Percentiles rank a stretch among this genome's conserved stretches.
These are phyloP conservation scores for Dryas octopetala DNA, from an alignment of 306 rosid genomes.

Conservation along the genomic window DNA sequence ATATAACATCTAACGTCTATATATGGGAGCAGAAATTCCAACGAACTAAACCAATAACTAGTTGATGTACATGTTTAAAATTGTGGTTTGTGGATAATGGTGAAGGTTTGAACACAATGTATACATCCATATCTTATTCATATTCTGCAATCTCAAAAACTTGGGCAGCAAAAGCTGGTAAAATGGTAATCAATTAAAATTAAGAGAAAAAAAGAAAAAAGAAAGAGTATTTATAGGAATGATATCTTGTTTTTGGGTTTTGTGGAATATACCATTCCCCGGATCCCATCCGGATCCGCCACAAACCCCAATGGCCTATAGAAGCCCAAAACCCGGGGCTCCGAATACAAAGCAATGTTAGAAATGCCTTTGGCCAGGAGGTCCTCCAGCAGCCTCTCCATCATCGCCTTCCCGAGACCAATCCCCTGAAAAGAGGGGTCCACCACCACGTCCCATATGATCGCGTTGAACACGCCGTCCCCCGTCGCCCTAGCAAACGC, in stretches of 20 bases:
- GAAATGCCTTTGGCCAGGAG: slow-evolving; percentile 50
- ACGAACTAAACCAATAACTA: too few species aligned
- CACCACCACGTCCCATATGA: slow-evolving; percentile 92
- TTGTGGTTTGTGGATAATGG: too few species aligned
- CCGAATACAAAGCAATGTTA: slow-evolving; percentile 77
- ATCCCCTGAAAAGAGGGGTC: slow-evolving; percentile 94
- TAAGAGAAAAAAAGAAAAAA: too few species aligned
- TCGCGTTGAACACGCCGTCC: slow-evolving; percentile 90
- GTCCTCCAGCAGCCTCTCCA: slow-evolving; percentile 66
- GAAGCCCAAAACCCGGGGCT: slow-evolving; percentile 83
- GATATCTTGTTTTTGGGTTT: slow-evolving; percentile 39
- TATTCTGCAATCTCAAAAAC: too few species aligned
- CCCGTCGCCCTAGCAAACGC: slow-evolving; percentile 94
- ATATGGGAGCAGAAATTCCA: too few species aligned
- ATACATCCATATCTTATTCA: too few species aligned
- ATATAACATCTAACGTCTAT: too few species aligned
- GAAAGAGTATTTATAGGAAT: background rate
- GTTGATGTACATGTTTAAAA: too few species aligned
- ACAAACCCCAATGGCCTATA: slow-evolving; percentile 81
- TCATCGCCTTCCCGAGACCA: slow-evolving; percentile 78
- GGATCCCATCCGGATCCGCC: slow-evolving; percentile 83
- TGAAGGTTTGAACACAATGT: too few species aligned
- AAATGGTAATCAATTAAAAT: too few species aligned
- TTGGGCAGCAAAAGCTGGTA: too few species aligned
- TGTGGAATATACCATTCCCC: slow-evolving; percentile 79